phyloP scores from a whole-genome alignment of 139 green algal species.

The Coccomyxa sp. region DNA sequence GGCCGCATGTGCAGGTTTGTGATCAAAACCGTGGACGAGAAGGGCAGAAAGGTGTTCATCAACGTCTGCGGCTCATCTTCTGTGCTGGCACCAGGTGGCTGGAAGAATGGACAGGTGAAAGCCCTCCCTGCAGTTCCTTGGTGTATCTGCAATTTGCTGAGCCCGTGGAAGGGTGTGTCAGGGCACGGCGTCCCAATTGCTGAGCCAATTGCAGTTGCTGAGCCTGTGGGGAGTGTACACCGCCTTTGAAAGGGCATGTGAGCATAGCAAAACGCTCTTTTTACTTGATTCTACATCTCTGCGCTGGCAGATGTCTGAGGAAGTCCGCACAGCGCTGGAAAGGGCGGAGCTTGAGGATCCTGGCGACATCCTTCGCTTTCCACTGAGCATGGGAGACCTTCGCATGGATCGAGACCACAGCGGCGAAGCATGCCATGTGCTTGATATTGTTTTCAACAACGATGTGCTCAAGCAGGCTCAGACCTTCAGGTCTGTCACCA shows the following conservation, averaged over 20 bases:
- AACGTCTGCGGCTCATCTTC: constrained; percentile 55
- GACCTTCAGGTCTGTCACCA: neutral
- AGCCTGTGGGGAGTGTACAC: neutral
- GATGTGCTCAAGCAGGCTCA: constrained; percentile 44
- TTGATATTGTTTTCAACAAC: constrained; percentile 62
- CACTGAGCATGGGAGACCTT: constrained; percentile 42
- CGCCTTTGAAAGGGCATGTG: neutral
- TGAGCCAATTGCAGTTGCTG: neutral
- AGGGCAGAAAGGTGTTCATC: constrained; percentile 61
- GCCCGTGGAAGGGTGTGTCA: neutral
- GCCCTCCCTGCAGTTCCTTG: neutral
- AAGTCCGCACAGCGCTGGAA: constrained; percentile 11
- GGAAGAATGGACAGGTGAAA: constrained; percentile 25
- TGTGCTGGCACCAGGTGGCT: constrained; percentile 44
- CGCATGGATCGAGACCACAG: constrained; percentile 45
- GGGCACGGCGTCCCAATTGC: neutral
- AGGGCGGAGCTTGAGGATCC: constrained; percentile 11
- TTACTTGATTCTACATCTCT: neutral
- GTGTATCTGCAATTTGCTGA: neutral
- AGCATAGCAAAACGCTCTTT: neutral
- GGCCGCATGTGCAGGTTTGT: constrained; percentile 48
- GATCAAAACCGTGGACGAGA: constrained; percentile 52
- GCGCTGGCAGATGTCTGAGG: neutral
- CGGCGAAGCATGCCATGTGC: constrained; percentile 44
- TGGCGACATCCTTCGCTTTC: constrained; percentile 53